Evolutionary conservation across 1,284 basidiomycete species (phyloP).

Genomic region (Sutorius eximius): DNA sequence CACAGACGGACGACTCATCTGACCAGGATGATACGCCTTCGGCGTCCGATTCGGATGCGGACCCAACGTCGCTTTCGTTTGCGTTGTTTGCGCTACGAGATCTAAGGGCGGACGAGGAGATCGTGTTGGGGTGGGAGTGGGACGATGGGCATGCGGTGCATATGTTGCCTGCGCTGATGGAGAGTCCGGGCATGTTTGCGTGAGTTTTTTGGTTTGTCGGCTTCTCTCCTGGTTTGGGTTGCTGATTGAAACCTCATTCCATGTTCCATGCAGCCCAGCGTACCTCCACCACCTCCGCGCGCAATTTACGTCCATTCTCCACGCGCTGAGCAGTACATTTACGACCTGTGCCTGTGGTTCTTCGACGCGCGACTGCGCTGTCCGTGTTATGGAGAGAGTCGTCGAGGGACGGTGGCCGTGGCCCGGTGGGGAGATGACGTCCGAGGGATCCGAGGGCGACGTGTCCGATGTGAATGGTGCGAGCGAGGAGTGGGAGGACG

Average conservation of each 20-base stretch:
- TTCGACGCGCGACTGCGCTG: conserved; percentile 60
- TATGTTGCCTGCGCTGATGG: conserved; percentile 69
- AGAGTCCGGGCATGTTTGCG: conserved; percentile 56
- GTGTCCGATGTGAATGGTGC: conserved; percentile 18
- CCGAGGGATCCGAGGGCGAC: conserved; percentile 27
- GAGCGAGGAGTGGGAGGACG: conserved; percentile 22
- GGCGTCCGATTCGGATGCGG: conserved; percentile 34
- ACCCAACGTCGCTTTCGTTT: conserved; percentile 61
- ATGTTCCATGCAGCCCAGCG: conserved; percentile 40
- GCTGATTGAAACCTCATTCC: neutral
- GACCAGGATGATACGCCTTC: conserved; percentile 34
- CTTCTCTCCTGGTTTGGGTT: neutral
- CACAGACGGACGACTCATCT: conserved; percentile 16
- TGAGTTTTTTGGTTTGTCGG: conserved; percentile 34
- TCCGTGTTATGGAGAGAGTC: conserved; percentile 65
- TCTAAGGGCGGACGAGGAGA: conserved; percentile 80
- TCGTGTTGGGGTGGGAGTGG: conserved; percentile 96
- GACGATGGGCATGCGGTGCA: conserved; percentile 91
- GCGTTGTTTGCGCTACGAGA: conserved; percentile 83
- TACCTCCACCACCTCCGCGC: conserved; percentile 55
- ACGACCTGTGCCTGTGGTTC: conserved; percentile 76
- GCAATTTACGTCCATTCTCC: conserved; percentile 71
- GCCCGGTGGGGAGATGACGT: conserved; percentile 35
- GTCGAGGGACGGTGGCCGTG: conserved; percentile 45
- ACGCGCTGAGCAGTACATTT: conserved; percentile 72